Base-by-base conservation (phyloP, 177 flowering plant species). In the Tripterygium wilfordii region DNA sequence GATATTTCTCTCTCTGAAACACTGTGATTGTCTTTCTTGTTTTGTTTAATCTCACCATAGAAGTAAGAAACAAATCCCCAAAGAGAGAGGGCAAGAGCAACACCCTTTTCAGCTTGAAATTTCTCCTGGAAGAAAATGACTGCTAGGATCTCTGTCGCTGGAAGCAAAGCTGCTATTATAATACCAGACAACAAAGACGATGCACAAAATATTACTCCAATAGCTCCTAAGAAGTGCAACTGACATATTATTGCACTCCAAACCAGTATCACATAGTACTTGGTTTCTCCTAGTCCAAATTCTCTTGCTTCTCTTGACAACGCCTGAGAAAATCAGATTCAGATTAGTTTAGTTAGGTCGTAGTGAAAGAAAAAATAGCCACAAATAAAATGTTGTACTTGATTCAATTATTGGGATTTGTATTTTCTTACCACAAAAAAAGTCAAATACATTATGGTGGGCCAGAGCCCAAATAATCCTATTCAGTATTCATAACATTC, bases 31-130 rank as follows among this genome's bases (percentile, higher is more conserved):
- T 41, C 23, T 27, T 56, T 39, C 56, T 32, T 63, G 33, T 0
- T 42, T 0, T 48, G 31, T 42, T 69, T 61, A 2, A 49, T 32
- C 54, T 78, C 84, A 0, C 80, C 84, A 28, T 68, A 72, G 53
- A 78, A 75, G 42, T 72, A 78, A 2, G 83, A 75, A n/a, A 43
- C 51, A 31, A 75, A 78, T 10, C 84, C 84, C 84, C 84, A 78
- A 8, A 78, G 65, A 9, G 70, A 72, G 26, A 78, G 61, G 1
- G 48, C 80, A 8, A 78, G 63, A 18, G 80, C 26, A 15, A 75
- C 57, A 1, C 74, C 80, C 33, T 78, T 78, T 42, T 70, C 78
- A 1, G 64, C 63, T 30, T 54, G 51, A 46, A 78, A 78, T 16
- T 49, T 70, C 20, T 78, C 80, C 4, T 47, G 37, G 56, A 29